Conservation (phyloP, 2,329 filamentous ascomycete species). For the Aspergillus pseudotamarii region DNA sequence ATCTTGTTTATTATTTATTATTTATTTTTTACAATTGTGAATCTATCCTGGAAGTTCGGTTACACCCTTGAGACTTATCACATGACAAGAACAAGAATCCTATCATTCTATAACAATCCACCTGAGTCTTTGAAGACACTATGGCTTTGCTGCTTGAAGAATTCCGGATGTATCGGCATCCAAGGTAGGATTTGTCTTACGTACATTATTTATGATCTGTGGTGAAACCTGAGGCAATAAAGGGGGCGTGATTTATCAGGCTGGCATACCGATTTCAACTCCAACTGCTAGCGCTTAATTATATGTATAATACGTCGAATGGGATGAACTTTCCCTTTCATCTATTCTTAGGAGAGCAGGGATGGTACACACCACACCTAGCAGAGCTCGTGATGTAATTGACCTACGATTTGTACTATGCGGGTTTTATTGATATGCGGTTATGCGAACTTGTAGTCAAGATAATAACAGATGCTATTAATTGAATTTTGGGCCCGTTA, state of each 20-base stretch:
- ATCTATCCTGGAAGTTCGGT: too few relatives aligned
- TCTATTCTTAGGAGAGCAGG: too few relatives aligned
- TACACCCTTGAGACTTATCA: neutral
- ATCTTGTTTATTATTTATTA: neutral
- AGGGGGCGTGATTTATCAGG: neutral
- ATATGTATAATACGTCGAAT: too few relatives aligned
- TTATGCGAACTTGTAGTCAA: neutral
- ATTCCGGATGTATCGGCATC: neutral
- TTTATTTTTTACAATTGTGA: too few relatives aligned
- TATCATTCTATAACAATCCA: neutral
- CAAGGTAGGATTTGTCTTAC: neutral
- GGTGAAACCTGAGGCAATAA: neutral
- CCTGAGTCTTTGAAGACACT: neutral
- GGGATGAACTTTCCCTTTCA: too few relatives aligned
- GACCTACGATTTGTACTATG: neutral
- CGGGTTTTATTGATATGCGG: neutral
- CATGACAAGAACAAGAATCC: neutral
- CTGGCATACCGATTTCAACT: neutral
- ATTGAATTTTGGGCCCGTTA: neutral
- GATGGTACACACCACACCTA: neutral
- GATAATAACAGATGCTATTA: neutral
- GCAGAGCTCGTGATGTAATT: neutral
- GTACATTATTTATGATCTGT: neutral
- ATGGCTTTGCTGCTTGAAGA: neutral
- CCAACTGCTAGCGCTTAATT: neutral